Evolutionary conservation across 495 filamentous ascomycete genomes (phyloP).

Genomic region (Penicillium canescens): DNA sequence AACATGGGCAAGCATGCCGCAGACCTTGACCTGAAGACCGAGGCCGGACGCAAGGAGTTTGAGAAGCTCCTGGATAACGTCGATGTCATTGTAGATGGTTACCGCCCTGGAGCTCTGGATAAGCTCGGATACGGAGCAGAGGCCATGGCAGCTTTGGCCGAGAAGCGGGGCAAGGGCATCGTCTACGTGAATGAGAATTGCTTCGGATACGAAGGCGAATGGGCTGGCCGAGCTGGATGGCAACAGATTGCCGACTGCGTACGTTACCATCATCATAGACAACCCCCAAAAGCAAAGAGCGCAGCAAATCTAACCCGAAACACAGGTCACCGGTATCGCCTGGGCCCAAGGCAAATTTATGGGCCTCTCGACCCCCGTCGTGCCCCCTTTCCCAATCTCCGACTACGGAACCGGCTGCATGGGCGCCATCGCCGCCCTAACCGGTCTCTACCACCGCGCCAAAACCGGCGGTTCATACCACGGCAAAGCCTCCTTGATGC

Average conservation of each 20-base stretch:
- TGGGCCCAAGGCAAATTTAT: constrained; percentile 76
- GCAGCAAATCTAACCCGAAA: constrained; percentile 29
- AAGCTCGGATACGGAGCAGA: constrained; percentile 62
- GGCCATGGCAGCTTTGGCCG: constrained; percentile 51
- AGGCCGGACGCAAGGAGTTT: constrained; percentile 54
- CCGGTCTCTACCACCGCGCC: constrained; percentile 62
- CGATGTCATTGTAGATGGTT: constrained; percentile 66
- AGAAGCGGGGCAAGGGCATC: constrained; percentile 57
- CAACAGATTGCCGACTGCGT: constrained; percentile 58
- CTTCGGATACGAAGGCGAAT: constrained; percentile 59
- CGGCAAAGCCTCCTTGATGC: constrained; percentile 61
- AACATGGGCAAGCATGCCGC: constrained; percentile 68
- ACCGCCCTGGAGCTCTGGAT: constrained; percentile 65
- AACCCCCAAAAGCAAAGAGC: neutral
- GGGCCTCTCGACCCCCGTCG: constrained; percentile 67
- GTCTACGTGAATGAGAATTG: constrained; percentile 75
- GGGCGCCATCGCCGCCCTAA: constrained; percentile 63
- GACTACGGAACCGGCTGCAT: constrained; percentile 76
- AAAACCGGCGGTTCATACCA: constrained; percentile 64
- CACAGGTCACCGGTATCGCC: constrained; percentile 61
- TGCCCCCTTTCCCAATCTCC: constrained; percentile 79
- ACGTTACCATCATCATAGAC: constrained; percentile 3
- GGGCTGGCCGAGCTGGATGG: constrained; percentile 52
- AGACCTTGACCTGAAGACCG: constrained; percentile 59
- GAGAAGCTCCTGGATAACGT: constrained; percentile 58